Evolutionary conservation across 805 yeast species (phyloP).

Genomic region (Kurtzmaniella fragi): DNA sequence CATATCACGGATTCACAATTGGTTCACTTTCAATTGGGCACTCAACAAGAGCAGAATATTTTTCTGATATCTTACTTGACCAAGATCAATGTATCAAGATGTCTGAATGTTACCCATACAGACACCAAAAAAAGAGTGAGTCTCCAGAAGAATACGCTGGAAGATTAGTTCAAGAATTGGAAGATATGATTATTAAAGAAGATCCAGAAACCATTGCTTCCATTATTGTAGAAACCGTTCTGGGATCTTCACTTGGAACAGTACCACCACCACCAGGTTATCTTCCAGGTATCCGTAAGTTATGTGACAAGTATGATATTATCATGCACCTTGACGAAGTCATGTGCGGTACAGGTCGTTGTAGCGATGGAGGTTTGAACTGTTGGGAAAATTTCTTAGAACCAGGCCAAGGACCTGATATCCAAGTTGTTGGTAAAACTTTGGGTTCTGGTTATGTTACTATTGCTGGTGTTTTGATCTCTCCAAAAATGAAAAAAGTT

Average conservation of each 20-base stretch:
- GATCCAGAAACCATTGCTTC: constrained; percentile 25
- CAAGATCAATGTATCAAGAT: constrained; percentile 12
- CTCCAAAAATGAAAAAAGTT: constrained; percentile 19
- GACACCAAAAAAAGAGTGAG: constrained; percentile 20
- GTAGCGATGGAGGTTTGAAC: constrained; percentile 20
- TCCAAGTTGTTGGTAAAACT: constrained; percentile 28
- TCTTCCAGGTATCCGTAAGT: constrained; percentile 20
- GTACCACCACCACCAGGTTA: constrained; percentile 22
- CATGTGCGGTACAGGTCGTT: constrained; percentile 34
- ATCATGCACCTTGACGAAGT: constrained; percentile 29
- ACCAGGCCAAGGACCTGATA: constrained; percentile 33
- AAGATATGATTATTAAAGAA: constrained; percentile 16
- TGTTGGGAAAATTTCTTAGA: constrained; percentile 25
- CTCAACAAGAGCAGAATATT: constrained; percentile 16
- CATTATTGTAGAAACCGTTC: constrained; percentile 20
- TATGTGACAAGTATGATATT: constrained; percentile 28
- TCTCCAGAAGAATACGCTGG: constrained; percentile 15
- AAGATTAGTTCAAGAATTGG: constrained; percentile 16
- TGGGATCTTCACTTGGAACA: constrained; percentile 27
- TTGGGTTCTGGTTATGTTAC: constrained; percentile 27
- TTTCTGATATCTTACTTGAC: constrained; percentile 18
- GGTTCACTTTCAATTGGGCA: constrained; percentile 21
- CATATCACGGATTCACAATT: constrained; percentile 25
- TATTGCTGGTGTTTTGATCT: constrained; percentile 25
- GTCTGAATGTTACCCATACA: constrained; percentile 22